Evolutionary conservation across 2,329 filamentous ascomycete genomes (phyloP).

Genomic region (Aureobasidium sp.): DNA sequence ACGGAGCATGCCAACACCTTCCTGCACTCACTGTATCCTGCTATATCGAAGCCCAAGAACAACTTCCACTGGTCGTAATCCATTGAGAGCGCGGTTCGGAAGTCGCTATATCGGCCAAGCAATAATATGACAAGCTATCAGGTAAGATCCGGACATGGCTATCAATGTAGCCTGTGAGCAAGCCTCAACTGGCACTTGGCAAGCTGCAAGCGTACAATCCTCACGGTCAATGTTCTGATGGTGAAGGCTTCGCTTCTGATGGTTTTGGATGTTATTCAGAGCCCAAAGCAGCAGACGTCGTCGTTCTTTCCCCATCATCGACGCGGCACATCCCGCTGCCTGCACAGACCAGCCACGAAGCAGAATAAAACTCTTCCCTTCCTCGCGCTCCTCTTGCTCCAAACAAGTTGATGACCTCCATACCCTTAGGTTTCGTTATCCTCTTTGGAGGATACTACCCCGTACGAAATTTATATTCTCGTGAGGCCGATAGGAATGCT

Average conservation of each 20-base stretch:
- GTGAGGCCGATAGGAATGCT: constrained; percentile 5
- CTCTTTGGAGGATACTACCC: too few relatives aligned
- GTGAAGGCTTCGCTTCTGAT: background rate
- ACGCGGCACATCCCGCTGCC: background rate
- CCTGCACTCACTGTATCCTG: background rate
- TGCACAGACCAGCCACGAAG: background rate
- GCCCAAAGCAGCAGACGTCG: background rate
- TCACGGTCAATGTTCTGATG: too few relatives aligned
- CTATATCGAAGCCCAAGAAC: too few relatives aligned
- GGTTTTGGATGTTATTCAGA: background rate
- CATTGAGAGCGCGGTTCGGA: background rate
- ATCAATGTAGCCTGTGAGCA: background rate
- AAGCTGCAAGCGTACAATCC: background rate
- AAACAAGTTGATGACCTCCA: background rate
- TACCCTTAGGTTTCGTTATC: background rate
- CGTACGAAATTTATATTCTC: constrained; percentile 2
- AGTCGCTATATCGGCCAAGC: too few relatives aligned
- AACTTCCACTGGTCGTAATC: background rate
- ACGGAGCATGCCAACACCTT: background rate
- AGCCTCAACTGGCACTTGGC: background rate
- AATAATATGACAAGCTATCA: background rate
- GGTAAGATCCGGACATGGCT: background rate
- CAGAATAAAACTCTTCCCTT: background rate
- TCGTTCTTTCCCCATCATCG: background rate
- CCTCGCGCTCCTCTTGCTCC: background rate